Evolutionary conservation across 768 basidiomycete genomes (phyloP).

Genomic region (Cantharellus cinnabarinus): DNA sequence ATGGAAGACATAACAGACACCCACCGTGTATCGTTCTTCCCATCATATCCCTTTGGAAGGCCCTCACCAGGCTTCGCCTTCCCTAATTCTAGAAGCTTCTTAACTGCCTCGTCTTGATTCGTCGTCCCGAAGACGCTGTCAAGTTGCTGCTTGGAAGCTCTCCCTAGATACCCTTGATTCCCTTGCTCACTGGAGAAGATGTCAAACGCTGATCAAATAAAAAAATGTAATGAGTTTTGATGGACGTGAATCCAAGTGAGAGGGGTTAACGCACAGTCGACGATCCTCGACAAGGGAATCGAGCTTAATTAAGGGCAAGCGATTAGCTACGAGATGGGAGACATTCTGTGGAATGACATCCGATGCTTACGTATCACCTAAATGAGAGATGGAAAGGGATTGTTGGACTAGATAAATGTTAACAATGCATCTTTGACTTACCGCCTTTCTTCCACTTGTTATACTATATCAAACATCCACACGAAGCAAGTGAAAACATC

Average conservation of each 20-base stretch:
- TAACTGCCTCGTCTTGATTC: slow-evolving; percentile 44
- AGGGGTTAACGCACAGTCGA: slow-evolving; percentile 42
- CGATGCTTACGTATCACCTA: background rate
- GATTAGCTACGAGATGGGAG: no score
- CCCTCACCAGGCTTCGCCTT: slow-evolving; percentile 31
- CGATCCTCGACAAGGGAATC: slow-evolving; percentile 50
- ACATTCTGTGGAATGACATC: no score
- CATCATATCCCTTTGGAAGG: background rate
- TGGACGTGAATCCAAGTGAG: background rate
- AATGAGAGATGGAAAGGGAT: no score
- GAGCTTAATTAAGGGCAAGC: slow-evolving; percentile 20
- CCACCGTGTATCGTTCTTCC: slow-evolving; percentile 1
- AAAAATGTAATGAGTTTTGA: background rate
- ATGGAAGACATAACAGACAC: background rate
- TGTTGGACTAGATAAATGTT: no score
- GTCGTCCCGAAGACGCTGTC: slow-evolving; percentile 47
- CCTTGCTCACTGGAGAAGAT: slow-evolving; percentile 57
- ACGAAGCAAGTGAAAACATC: background rate
- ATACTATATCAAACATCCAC: slow-evolving; percentile 24
- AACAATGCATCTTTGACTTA: slow-evolving; percentile 17
- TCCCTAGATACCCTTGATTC: slow-evolving; percentile 51
- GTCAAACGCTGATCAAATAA: slow-evolving; percentile 25
- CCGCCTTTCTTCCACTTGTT: slow-evolving; percentile 69
- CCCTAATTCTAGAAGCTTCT: slow-evolving; percentile 41
- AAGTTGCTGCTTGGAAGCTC: slow-evolving; percentile 67